Evolutionary conservation across 2,329 filamentous ascomycete species (phyloP), one percentile per base, ranked within the genome.

Genomic region (Coleophoma eucalyptorum): DNA sequence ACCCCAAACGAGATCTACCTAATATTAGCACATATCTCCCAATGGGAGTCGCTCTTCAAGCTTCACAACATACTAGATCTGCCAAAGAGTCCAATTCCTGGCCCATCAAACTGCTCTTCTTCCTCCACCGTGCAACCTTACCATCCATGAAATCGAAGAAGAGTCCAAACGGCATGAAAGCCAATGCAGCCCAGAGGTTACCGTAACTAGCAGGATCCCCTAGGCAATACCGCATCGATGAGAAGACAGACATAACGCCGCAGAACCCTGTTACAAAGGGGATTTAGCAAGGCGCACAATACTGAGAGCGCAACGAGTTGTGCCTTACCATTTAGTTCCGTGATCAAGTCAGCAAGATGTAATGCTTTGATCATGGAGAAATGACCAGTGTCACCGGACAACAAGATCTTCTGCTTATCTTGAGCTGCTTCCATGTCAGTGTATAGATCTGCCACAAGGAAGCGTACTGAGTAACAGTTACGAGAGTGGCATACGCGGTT

Each of bases 81-180:
- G 94, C 94, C 44, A 99, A 78, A 6, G 93, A 97, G 70, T 99
- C 94, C 50, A 99, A 76, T 72, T 99, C 94, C 71, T 97, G 93
- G 12, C 94, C 94, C 93, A 99, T 97, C 67, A 99, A 77, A 62
- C 89, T 95, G 64, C 90, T 94, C 85, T 97, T 99, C 73, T 90
- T 87, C 68, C 94, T 84, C 94, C 94, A 97, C 58, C 94, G 80
- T 56, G 94, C 94, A 50, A 99, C 92, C 67, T 92, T 94, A 66
- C 94, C 94, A 69, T 99, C 94, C 79, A 97, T 90, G 67, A 96
- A 95, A 71, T 99, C 94, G 69, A 97, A 97, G 76, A 97, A 97
- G 12, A 97, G 77, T 5, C 91, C 92, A 53, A 97, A 89, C 0
- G 93, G 93, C 70, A 97, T 88, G 70, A 97, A 90, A 4, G 76